Conservation (phyloP, 768 basidiomycete genomes). For the Clathrus columnatus region DNA sequence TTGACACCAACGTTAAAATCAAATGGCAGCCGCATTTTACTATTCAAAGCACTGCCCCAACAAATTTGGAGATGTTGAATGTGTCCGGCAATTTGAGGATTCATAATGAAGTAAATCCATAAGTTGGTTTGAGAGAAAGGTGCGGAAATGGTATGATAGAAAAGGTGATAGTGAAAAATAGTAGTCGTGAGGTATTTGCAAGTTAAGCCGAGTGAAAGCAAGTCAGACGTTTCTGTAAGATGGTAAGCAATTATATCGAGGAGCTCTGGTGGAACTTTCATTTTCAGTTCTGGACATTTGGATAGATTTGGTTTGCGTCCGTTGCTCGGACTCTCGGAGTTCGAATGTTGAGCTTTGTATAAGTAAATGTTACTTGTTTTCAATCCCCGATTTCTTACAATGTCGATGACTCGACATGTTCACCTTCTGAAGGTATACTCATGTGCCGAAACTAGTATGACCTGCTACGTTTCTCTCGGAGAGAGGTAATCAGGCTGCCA, state of each 20-base stretch:
- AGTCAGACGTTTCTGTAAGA: neutral
- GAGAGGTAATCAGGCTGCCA: no score
- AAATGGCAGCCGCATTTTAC: neutral
- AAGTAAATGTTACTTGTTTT: no score
- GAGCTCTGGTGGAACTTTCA: neutral
- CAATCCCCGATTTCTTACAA: no score
- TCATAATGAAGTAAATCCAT: neutral
- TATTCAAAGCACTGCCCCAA: neutral
- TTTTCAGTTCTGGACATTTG: neutral
- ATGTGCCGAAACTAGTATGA: no score
- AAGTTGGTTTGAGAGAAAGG: neutral
- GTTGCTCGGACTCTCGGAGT: no score
- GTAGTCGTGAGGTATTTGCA: neutral
- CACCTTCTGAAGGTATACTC: no score
- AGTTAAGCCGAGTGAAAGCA: neutral
- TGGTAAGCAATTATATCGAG: neutral
- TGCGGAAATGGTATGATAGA: neutral
- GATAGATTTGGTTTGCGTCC: no score
- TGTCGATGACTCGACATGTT: no score
- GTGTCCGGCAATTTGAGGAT: neutral
- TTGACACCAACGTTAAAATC: no score
- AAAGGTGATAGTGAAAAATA: neutral
- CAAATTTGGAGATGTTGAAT: neutral
- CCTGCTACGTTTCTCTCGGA: no score
- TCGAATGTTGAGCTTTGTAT: no score